Base-by-base conservation (phyloP, 2,329 filamentous ascomycete species). In the Phaeophleospora eucalypticola region DNA sequence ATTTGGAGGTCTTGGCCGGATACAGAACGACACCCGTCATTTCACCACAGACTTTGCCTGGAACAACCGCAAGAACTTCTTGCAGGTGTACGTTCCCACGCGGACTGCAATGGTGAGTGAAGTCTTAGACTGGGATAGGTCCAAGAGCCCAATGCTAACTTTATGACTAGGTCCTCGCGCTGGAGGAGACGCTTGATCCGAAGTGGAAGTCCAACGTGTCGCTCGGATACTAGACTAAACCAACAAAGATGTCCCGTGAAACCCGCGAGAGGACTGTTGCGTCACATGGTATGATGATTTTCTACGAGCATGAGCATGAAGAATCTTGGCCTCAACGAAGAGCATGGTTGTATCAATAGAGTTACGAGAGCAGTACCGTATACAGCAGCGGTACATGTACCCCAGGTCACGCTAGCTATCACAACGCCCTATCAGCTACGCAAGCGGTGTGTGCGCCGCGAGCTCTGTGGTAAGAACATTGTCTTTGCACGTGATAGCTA, bases 11-110 rank as follows among this genome's bases (percentile, higher is more conserved):
- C 81, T 88, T 55, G 81, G 79, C 21, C 81, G 90, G 21, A 80
- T 96, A 42, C 83, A 88, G 46, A 82, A 87, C 55, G 78, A 72
- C n/a, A 93, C 88, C 2, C 77, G 88, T 27, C 97, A 93, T 75
- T 96, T 95, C 67, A 97, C 93, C 0, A 94, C 89, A 4, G 81
- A 89, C 12, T 81, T 96, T 72, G 78, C 80, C 52, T 97, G 93
- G 93, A 97, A 97, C 65, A 81, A 80, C 12, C 77, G 93, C 52
- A 85, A 80, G 73, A 97, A 97, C 70, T 96, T 88, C 73, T 81
- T 88, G 39, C 93, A 97, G 66, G 80, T 96, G 43, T 98, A 98
- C 66, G 81, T 95, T 51, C 91, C 91, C 14, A 81, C 81, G 43
- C 78, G 91, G 60, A 89, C 86, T 52, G 91, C 89, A 16, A 73